Evolutionary conservation across 2,329 filamentous ascomycete genomes (phyloP), one percentile per base, ranked within the genome.

Genomic region (Cordyceps sp.): DNA sequence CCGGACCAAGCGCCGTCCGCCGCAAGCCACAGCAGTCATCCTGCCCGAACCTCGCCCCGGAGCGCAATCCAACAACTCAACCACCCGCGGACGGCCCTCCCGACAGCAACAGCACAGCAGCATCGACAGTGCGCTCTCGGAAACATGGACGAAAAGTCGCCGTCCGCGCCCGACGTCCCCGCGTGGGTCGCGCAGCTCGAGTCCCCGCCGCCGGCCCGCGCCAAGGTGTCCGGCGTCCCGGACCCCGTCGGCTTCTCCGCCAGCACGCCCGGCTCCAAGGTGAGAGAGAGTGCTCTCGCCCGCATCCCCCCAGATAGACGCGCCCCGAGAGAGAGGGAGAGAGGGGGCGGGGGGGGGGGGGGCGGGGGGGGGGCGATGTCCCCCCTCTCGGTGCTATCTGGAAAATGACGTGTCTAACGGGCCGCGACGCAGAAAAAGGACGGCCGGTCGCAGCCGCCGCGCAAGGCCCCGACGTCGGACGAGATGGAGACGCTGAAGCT

Each of bases 401-500:
- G n/a, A n/a, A n/a, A n/a, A n/a, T n/a, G n/a, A n/a, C n/a, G n/a
- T n/a, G n/a, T n/a, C n/a, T n/a, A n/a, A n/a, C n/a, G n/a, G n/a
- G n/a, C n/a, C n/a, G n/a, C n/a, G 66, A 68, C 42, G 15, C 59
- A 64, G 43, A 61, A 64, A 19, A 68, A 67, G 39, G 61, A 66
- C 34, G 37, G 53, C 37, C 68, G 66, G 42, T 35, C 45, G 28
- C 58, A 62, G 41, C 65, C 53, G 13, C 10, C 28, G 6, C 73
- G 78, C 43, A 73, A 78, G 46, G 63, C 77, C 37, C 78, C 79
- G 21, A 78, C 79, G 2, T 57, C 77, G 42, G 80, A 80, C 46
- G 86, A 96, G 58, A 94, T 86, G 68, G 88, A 96, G 54, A 85
- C 79, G 16, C 66, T 98, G 40, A 96, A 96, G 65, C 64, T 98